phyloP scores from a whole-genome alignment of 2,329 filamentous ascomycete species.

The Pezizomycotina sp. region DNA sequence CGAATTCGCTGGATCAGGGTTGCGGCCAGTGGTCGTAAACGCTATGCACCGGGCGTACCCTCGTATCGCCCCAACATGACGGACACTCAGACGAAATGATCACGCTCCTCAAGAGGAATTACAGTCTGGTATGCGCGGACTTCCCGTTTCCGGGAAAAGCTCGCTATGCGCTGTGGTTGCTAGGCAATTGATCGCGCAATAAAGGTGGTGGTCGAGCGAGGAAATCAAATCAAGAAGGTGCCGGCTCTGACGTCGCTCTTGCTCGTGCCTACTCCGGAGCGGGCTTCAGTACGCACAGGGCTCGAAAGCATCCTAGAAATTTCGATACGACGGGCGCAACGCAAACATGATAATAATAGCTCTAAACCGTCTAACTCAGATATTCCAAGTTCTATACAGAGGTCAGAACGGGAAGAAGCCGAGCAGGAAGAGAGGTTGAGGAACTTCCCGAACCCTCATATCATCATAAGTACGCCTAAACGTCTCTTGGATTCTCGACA shows the following conservation, averaged over 20 bases:
- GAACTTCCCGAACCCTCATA: conserved; percentile 21
- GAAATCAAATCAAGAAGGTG: conserved; percentile 7
- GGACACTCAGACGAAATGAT: conserved; percentile 21
- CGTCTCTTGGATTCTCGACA: conserved; percentile 23
- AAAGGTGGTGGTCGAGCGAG: not conserved
- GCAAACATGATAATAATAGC: too few relatives aligned
- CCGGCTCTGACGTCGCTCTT: conserved; percentile 22
- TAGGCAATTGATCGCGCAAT: conserved; percentile 17
- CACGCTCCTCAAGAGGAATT: conserved; percentile 19
- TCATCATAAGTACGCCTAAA: conserved; percentile 23
- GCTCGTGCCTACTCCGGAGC: conserved; percentile 21
- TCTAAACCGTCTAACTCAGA: too few relatives aligned
- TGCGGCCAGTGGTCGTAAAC: conserved; percentile 21
- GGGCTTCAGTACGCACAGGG: conserved; percentile 11
- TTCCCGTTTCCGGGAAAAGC: conserved; percentile 24
- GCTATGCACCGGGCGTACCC: conserved; percentile 22
- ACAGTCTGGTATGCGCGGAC: conserved; percentile 20
- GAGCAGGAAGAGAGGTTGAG: conserved; percentile 18
- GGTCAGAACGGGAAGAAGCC: conserved; percentile 5
- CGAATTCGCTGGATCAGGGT: conserved; percentile 10
- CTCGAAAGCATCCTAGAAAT: conserved; percentile 14
- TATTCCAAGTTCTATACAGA: too few relatives aligned
- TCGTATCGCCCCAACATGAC: conserved; percentile 18
- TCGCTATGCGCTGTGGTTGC: conserved; percentile 21
- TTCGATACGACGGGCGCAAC: conserved; percentile 10